phyloP scores from a whole-genome alignment of 805 yeast genomes.

The Pichia ethanolica region DNA sequence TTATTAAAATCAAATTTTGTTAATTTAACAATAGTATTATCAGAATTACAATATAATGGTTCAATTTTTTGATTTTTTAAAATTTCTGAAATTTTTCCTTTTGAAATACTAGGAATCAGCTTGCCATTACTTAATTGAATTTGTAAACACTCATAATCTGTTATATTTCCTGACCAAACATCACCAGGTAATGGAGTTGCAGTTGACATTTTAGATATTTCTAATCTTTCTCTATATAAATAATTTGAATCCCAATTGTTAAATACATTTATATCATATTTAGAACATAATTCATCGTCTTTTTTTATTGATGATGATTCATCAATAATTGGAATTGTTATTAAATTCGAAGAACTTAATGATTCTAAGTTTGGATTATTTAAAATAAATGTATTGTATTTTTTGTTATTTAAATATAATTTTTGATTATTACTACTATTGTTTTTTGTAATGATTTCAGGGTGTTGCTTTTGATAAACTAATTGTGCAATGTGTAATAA shows the following conservation, averaged over 20 bases:
- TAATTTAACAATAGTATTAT: conserved; percentile 42
- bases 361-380: conserved; percentile 13
- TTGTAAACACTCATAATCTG: conserved; percentile 51
- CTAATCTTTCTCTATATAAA: conserved; percentile 68
- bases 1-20: conserved; percentile 25
- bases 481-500: conserved; percentile 38
- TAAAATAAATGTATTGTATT: conserved; percentile 26
- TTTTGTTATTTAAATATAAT: conserved; percentile 4
- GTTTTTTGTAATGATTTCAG: conserved; percentile 13
- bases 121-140: conserved; percentile 19
- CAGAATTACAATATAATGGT: conserved; percentile 43
- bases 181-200: conserved; percentile 50
- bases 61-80: conserved; percentile 4
- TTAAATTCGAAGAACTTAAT: conserved; percentile 17
- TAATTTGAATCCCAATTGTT: conserved; percentile 65
- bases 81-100: background rate
- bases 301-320: conserved; percentile 18
- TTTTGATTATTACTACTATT: background rate
- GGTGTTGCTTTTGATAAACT: conserved; percentile 19
- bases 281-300: conserved; percentile 25
- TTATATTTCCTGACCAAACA: conserved; percentile 79
- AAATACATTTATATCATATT: conserved; percentile 35
- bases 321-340: conserved; percentile 25
- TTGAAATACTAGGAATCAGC: conserved; percentile 1
- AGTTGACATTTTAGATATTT: conserved; percentile 74